Conservation (phyloP, 345 rosid genomes). For the Euphorbia lathyris region DNA sequence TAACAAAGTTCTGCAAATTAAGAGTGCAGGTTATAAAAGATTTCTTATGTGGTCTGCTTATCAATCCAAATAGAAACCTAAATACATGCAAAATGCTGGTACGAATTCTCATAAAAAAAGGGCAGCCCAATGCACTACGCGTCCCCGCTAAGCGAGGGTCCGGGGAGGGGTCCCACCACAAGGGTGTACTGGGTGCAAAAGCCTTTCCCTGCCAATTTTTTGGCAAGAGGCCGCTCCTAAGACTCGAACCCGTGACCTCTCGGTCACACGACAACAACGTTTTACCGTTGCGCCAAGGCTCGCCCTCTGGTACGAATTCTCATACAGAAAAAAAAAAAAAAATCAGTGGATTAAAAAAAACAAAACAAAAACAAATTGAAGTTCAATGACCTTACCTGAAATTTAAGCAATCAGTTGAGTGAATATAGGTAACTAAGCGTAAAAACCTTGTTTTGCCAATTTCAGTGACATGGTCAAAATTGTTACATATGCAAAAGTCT, state of each 20-base stretch:
- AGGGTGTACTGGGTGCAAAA: too few species aligned
- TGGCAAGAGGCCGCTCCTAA: too few species aligned
- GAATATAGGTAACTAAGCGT: background rate
- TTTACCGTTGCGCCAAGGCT: too few species aligned
- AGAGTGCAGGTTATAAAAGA: background rate
- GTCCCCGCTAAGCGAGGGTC: too few species aligned
- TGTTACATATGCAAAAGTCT: background rate
- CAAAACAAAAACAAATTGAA: background rate
- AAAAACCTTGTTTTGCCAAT: background rate
- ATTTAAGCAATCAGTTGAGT: background rate
- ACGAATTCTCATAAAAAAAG: background rate
- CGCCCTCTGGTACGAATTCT: background rate
- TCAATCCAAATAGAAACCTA: background rate
- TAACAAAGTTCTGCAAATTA: background rate
- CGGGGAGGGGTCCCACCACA: too few species aligned
- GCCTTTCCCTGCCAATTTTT: too few species aligned
- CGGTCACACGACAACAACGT: too few species aligned
- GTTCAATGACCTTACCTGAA: background rate
- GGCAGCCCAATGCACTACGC: too few species aligned
- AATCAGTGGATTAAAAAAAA: background rate
- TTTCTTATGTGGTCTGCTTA: background rate
- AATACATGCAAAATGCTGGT: background rate
- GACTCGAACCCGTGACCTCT: too few species aligned
- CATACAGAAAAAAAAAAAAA: background rate
- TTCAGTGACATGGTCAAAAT: background rate